phyloP scores from a whole-genome alignment of 495 filamentous ascomycete species.

The Aspergillus cristatus region DNA sequence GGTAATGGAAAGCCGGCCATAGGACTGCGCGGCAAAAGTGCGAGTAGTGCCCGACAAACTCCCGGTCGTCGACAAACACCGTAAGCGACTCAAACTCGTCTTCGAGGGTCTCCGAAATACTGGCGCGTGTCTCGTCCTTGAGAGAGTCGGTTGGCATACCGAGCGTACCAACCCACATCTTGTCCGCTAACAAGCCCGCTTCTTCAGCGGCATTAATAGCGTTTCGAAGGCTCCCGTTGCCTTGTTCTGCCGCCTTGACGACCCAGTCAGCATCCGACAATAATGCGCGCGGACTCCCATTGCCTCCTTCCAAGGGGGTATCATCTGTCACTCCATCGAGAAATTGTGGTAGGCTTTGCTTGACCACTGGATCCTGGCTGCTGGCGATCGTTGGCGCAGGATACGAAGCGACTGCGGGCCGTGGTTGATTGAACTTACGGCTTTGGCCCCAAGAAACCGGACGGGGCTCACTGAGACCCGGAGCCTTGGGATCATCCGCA shows the following conservation, averaged over 20 bases:
- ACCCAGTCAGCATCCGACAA: constrained; percentile 62
- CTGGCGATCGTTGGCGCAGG: constrained; percentile 60
- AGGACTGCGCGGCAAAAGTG: constrained; percentile 84
- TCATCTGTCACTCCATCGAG: constrained; percentile 1
- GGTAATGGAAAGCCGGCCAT: constrained; percentile 87
- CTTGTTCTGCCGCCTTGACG: constrained; percentile 70
- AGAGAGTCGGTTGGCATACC: constrained; percentile 83
- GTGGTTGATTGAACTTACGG: constrained; percentile 59
- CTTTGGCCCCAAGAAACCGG: constrained; percentile 57
- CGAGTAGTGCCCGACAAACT: constrained; percentile 79
- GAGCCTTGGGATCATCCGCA: constrained; percentile 20
- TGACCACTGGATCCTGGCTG: constrained; percentile 33
- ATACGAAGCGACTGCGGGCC: constrained; percentile 53
- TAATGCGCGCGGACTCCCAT: constrained; percentile 38
- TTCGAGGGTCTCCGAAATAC: constrained; percentile 68
- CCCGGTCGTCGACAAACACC: constrained; percentile 72
- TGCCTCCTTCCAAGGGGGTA: constrained; percentile 6
- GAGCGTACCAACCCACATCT: constrained; percentile 75
- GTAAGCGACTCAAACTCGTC: constrained; percentile 67
- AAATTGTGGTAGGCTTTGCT: neutral
- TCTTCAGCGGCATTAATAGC: constrained; percentile 63
- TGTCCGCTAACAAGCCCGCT: constrained; percentile 48
- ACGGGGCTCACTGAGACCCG: constrained; percentile 52
- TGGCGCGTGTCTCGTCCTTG: constrained; percentile 54
- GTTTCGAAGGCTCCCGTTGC: constrained; percentile 79